phyloP scores from a whole-genome alignment of 2,329 filamentous ascomycete genomes.

The Davidsoniella eucalypti region DNA sequence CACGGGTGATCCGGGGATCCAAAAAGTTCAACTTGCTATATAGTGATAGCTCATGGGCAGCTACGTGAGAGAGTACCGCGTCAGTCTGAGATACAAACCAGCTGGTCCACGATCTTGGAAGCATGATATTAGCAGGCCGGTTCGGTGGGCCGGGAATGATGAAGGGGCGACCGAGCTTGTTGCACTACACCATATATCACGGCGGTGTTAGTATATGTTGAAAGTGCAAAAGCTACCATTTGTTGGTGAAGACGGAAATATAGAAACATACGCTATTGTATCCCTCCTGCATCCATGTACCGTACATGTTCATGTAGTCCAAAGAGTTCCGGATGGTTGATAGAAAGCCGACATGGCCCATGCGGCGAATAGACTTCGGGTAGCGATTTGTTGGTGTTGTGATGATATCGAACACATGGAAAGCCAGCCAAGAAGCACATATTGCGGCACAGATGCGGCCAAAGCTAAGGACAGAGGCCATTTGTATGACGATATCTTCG shows the following conservation, averaged over 20 bases:
- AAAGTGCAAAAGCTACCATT: background rate
- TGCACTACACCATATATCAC: conserved; percentile 19
- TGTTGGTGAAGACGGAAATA: no score
- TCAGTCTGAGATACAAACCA: conserved; percentile 35
- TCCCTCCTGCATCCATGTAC: conserved; percentile 26
- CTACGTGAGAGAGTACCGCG: conserved; percentile 23
- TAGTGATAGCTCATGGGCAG: conserved; percentile 25
- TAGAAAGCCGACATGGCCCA: conserved; percentile 24
- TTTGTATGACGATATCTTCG: background rate
- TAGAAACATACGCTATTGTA: conserved; percentile 23
- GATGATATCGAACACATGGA: conserved; percentile 24
- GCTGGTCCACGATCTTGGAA: conserved; percentile 26
- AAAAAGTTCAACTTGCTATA: conserved; percentile 28
- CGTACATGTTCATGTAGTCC: conserved; percentile 23
- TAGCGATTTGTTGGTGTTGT: conserved; percentile 22
- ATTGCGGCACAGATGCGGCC: conserved; percentile 16
- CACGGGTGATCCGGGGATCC: conserved; percentile 19
- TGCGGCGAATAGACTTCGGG: conserved; percentile 23
- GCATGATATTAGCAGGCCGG: conserved; percentile 26
- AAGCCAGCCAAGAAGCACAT: conserved; percentile 21
- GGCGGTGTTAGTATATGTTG: background rate
- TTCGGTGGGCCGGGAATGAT: conserved; percentile 26
- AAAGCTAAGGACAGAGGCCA: conserved; percentile 19
- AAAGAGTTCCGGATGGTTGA: conserved; percentile 25
- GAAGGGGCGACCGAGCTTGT: conserved; percentile 25